phyloP scores from a whole-genome alignment of 2,329 filamentous ascomycete genomes.

The Ophiocordyceps robertsii region DNA sequence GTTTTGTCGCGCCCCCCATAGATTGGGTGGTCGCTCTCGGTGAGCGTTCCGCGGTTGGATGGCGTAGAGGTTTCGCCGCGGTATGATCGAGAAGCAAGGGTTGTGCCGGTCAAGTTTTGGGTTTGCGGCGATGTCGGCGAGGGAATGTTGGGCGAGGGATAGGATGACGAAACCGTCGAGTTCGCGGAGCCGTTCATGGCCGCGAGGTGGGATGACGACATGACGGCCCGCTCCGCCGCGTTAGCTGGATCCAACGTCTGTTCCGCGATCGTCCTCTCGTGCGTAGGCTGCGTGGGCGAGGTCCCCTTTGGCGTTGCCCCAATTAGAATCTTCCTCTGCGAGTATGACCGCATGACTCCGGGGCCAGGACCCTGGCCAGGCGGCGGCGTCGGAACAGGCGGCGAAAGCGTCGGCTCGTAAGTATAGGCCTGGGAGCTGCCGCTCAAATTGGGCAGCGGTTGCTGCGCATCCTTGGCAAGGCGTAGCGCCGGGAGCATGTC shows the following conservation, averaged over 20 bases:
- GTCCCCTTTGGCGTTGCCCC: slow-evolving; percentile 61
- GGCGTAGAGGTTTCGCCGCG: slow-evolving; percentile 40
- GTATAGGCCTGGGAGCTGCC: slow-evolving; percentile 21
- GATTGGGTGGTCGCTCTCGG: slow-evolving; percentile 28
- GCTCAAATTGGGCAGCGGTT: slow-evolving; percentile 56
- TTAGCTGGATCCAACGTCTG: slow-evolving; percentile 55
- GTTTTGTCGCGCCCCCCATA: slow-evolving; percentile 18
- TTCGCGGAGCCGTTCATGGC: slow-evolving; percentile 53
- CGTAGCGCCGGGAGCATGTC: slow-evolving; percentile 85
- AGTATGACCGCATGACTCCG: slow-evolving; percentile 57
- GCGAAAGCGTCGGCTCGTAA: slow-evolving; percentile 38
- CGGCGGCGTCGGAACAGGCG: slow-evolving; percentile 43
- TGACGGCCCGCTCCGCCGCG: slow-evolving; percentile 52
- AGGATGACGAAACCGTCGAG: slow-evolving; percentile 29
- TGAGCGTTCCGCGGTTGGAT: slow-evolving; percentile 41
- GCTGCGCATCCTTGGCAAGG: slow-evolving; percentile 80
- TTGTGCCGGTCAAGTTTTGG: slow-evolving; percentile 33
- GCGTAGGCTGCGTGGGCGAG: slow-evolving; percentile 60
- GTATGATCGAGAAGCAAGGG: slow-evolving; percentile 48
- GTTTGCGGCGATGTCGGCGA: slow-evolving; percentile 56
- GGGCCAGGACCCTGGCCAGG: slow-evolving; percentile 30
- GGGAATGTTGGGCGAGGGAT: slow-evolving; percentile 52
- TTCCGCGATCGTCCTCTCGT: slow-evolving; percentile 51
- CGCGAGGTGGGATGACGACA: slow-evolving; percentile 56
- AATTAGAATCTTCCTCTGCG: slow-evolving; percentile 61